phyloP scores from a whole-genome alignment of 192 early-diverging fungal genomes.

The Thamnidium elegans region DNA sequence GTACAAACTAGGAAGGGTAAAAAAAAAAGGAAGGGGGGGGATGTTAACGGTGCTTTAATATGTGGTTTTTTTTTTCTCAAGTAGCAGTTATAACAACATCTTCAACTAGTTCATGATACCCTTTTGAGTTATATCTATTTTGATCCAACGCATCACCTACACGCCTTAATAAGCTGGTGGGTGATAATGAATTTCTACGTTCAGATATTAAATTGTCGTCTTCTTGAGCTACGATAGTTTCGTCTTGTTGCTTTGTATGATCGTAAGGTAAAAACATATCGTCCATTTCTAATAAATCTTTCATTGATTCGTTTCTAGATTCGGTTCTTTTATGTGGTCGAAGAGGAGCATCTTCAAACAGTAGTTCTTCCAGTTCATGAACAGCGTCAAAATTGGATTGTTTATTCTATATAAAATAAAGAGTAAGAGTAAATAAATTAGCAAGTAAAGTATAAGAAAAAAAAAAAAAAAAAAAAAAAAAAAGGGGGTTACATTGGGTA shows the following conservation, averaged over 20 bases:
- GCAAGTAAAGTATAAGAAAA: too few species aligned
- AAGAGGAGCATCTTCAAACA: slow-evolving; percentile 92
- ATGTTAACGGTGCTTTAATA: too few species aligned
- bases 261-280: slow-evolving; percentile 70
- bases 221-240: not conserved
- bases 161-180: not conserved
- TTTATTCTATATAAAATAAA: slow-evolving; percentile 52
- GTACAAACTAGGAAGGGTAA: not conserved
- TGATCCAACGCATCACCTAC: slow-evolving; percentile 4
- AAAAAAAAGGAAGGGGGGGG: too few species aligned
- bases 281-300: slow-evolving; percentile 66
- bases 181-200: not conserved
- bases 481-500: slow-evolving; percentile 1
- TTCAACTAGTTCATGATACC: slow-evolving; percentile 5
- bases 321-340: slow-evolving; percentile 68
- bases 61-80: too few species aligned
- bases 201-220: too few species aligned
- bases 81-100: too few species aligned
- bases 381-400: slow-evolving; percentile 93
- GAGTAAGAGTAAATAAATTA: too few species aligned
- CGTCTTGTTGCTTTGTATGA: slow-evolving; percentile 48
- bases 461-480: too few species aligned
- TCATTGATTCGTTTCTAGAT: slow-evolving; percentile 23
- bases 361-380: slow-evolving; percentile 90
- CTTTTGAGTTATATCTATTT: slow-evolving; percentile 6